Conservation (phyloP, 768 basidiomycete species). For the Podaxis sp. region DNA sequence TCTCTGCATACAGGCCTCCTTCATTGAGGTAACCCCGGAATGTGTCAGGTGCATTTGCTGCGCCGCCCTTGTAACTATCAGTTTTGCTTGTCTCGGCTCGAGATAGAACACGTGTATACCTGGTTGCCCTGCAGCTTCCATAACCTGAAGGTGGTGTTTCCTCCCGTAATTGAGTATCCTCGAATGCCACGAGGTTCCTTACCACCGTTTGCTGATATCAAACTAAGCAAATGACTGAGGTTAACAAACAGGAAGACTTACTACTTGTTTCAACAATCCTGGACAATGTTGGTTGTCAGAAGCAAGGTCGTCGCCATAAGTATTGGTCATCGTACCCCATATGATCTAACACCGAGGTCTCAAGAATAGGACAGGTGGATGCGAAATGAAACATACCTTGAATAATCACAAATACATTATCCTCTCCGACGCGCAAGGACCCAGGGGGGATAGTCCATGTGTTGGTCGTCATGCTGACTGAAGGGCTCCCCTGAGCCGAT, state of each 20-base stretch:
- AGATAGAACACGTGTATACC: slow-evolving; percentile 57
- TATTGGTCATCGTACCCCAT: slow-evolving; percentile 38
- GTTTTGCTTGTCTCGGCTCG: slow-evolving; percentile 29
- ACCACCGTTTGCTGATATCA: slow-evolving; percentile 40
- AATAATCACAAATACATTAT: slow-evolving; percentile 78
- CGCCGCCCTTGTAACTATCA: slow-evolving; percentile 29
- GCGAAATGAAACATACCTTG: slow-evolving; percentile 31
- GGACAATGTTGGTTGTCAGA: neutral
- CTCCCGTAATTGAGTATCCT: slow-evolving; percentile 68
- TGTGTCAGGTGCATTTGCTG: slow-evolving; percentile 50
- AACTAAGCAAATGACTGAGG: neutral
- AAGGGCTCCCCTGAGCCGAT: slow-evolving; percentile 57
- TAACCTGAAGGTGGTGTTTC: slow-evolving; percentile 52
- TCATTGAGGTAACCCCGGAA: slow-evolving; percentile 60
- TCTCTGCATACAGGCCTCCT: slow-evolving; percentile 70
- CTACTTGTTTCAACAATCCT: slow-evolving; percentile 51
- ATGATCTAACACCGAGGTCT: slow-evolving; percentile 35
- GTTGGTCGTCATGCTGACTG: slow-evolving; percentile 48
- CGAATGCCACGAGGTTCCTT: slow-evolving; percentile 80
- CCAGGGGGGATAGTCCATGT: slow-evolving; percentile 49
- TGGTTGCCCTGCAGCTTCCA: slow-evolving; percentile 78
- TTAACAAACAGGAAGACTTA: slow-evolving; percentile 22
- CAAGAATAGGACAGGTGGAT: neutral
- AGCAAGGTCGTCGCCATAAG: neutral
- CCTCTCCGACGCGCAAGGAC: slow-evolving; percentile 44